Evolutionary conservation across 2,329 filamentous ascomycete genomes (phyloP).

Genomic region (Penicillium sp.): DNA sequence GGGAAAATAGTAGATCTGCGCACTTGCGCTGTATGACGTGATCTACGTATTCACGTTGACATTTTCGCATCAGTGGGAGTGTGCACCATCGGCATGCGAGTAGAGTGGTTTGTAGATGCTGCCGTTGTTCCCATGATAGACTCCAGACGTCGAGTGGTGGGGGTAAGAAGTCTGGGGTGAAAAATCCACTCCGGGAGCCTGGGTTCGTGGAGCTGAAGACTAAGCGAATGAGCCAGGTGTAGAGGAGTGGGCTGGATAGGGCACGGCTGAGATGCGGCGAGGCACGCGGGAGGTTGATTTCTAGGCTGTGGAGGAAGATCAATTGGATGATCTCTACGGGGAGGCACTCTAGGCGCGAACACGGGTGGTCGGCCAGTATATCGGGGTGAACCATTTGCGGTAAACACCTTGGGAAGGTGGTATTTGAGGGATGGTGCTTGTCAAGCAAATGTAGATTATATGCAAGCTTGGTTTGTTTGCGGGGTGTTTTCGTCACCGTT

Average conservation of each 20-base stretch:
- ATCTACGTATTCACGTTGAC: slow-evolving; percentile 40
- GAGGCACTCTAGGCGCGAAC: slow-evolving; percentile 44
- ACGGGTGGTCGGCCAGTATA: background rate
- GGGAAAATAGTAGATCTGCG: slow-evolving; percentile 26
- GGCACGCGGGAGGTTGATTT: slow-evolving; percentile 48
- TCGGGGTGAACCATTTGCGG: background rate
- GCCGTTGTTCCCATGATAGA: slow-evolving; percentile 28
- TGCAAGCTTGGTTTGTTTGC: background rate
- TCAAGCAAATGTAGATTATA: background rate
- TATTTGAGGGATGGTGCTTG: background rate
- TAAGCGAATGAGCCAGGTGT: slow-evolving; percentile 45
- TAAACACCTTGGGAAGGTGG: background rate
- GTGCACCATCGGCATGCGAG: slow-evolving; percentile 46
- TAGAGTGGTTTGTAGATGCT: slow-evolving; percentile 37
- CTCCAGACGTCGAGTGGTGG: slow-evolving; percentile 36
- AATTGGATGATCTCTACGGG: slow-evolving; percentile 52
- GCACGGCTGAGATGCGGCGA: slow-evolving; percentile 44
- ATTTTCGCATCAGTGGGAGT: slow-evolving; percentile 37
- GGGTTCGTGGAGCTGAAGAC: slow-evolving; percentile 43
- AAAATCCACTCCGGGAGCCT: slow-evolving; percentile 32
- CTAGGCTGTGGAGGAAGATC: slow-evolving; percentile 53
- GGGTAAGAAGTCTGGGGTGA: slow-evolving; percentile 42
- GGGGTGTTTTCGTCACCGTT: background rate
- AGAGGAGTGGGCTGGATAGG: slow-evolving; percentile 43
- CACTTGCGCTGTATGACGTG: slow-evolving; percentile 36